Base-by-base conservation (phyloP, 257 asterid species). In the Solanum etuberosum region DNA sequence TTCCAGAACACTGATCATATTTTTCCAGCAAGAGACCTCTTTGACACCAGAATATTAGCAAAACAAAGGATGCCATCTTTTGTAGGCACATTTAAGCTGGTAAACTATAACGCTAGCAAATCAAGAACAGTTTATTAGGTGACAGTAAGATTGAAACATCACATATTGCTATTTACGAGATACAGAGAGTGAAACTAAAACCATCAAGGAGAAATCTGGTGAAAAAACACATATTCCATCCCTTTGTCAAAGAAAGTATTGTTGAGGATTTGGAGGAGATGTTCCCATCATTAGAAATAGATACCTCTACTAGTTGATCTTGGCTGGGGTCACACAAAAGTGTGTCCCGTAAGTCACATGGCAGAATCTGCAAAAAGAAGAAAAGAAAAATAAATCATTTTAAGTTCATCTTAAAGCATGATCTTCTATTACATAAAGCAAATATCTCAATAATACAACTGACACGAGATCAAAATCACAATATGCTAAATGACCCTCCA, bases 281-380 rank as follows among this genome's bases (percentile, higher is more conserved):
- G n/a, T 78, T 43, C 84, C 34, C 25, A 78, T 78, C 1, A 0
- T 42, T 78, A 78, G 40, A 78, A 21, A 74, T 35, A 31, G 10
- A 27, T 84, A 95, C 98, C 98, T 95, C 96, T 80, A 93, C 35
- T 78, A 94, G 93, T 42, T 91, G 91, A 88, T 90, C 91, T 71
- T 76, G 88, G 74, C 86, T 91, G 38, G 94, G 86, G 90, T 92
- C 90, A 63, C 83, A 72, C 87, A 89, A 68, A 81, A 95, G 92
- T 48, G 34, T 78, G 63, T 92, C 91, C 61, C 93, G 90, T 91
- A 95, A 87, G 91, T 95, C 98, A 83, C 63, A 70, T n/a, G 98
- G 98, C 67, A 95, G 93, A 90, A 94, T 92, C 98, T 95, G 91
- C 16, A 8, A 31, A 73, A 84, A 18, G 23, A 83, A 23, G 20